Evolutionary conservation across 1,284 basidiomycete species (phyloP).

Genomic region (Malassezia pachydermatis): DNA sequence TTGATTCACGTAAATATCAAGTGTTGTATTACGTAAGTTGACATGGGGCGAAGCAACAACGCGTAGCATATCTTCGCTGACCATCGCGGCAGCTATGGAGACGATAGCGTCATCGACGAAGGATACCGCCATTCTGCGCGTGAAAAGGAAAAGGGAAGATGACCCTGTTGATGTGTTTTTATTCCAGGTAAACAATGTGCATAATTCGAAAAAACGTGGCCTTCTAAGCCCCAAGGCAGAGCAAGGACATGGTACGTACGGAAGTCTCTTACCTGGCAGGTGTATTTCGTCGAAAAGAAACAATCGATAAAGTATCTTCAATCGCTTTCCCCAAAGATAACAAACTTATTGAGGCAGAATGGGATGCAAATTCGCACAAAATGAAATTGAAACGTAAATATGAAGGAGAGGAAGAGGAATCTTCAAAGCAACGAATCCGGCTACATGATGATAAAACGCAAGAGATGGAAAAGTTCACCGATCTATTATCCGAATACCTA

Average conservation of each 20-base stretch:
- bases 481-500: slow-evolving; percentile 12
- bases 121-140: slow-evolving; percentile 25
- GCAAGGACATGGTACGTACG: not conserved
- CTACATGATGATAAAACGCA: slow-evolving; percentile 24
- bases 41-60: too few relatives aligned
- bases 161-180: slow-evolving; percentile 39
- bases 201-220: too few relatives aligned
- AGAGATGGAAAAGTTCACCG: slow-evolving; percentile 9
- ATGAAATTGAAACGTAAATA: slow-evolving; percentile 14
- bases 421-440: not conserved
- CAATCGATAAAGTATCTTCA: slow-evolving; percentile 6
- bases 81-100: not conserved
- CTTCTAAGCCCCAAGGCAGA: too few relatives aligned
- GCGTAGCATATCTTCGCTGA: not conserved
- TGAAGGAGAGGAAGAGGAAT: not conserved
- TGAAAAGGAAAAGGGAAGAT: slow-evolving; percentile 37
- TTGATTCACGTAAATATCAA: too few relatives aligned
- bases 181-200: slow-evolving; percentile 21
- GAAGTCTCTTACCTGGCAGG: slow-evolving; percentile 12
- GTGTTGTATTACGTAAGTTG: slow-evolving; percentile 1
- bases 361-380: not conserved
- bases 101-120: not conserved
- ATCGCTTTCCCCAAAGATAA: not conserved
- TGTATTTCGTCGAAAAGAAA: slow-evolving; percentile 39
- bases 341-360: slow-evolving; percentile 14